Evolutionary conservation across 2,329 filamentous ascomycete species (phyloP), one percentile per base, ranked within the genome.

Genomic region (Ophiosphaerella narmari): DNA sequence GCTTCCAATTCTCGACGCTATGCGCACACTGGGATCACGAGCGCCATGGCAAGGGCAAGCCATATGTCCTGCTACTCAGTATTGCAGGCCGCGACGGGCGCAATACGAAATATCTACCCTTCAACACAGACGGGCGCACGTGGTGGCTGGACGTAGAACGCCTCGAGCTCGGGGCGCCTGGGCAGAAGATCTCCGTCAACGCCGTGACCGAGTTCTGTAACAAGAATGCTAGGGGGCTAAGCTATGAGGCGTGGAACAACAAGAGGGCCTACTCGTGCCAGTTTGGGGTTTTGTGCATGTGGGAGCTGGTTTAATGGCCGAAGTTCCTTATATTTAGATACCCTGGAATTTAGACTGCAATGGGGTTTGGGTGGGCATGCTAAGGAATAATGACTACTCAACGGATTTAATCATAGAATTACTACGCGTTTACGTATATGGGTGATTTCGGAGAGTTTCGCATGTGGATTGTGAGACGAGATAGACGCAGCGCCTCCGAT

Each of bases 11-110:
- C 67, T 83, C 83, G 45, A 88, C 89, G 50, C 66, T 87, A 9
- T 97, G 93, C 69, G 83, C 85, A 64, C 93, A 97, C 71, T 96
- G 90, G 90, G 85, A 86, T 37, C 78, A 86, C n/a, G 82, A 86
- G 57, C 82, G 80, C 53, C 81, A 89, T 55, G 89, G 88, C 0
- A 74, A 78, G 46, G 87, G 86, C 1, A 83, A 81, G 52, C 81
- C 85, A 38, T 89, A 86, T 49, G 76, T 91, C 38, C 85, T 93
- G 64, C 75, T 94, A 13, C 75, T 96, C 14, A 80, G 81, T 47
- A 81, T 90, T 24, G 79, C 66, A 2, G 71, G 71, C 9, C 39
- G 86, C 23, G 88, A 91, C 59, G 89, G 89, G 0, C 77, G 82
- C 7, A 83, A 86, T 43, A 82, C 87, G 8, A 85, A 91, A 37